Evolutionary conservation across 2,329 filamentous ascomycete species (phyloP), one percentile per base, ranked within the genome.

Genomic region (Epicoccum sorghinum): DNA sequence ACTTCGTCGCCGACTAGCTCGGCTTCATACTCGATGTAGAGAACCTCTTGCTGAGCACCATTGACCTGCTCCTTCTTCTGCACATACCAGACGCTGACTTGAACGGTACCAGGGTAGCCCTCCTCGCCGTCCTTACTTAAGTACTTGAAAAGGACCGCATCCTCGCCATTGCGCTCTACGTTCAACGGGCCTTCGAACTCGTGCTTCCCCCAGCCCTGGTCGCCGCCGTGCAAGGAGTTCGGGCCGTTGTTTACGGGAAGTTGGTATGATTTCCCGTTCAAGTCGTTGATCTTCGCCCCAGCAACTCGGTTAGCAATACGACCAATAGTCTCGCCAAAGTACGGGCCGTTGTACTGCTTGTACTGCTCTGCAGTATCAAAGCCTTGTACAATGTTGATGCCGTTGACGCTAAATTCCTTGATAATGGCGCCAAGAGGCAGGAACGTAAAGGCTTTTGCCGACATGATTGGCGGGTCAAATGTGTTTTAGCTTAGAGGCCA

Each of bases 241-340:
- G 83, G 81, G 0, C 86, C 88, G 71, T 97, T 86, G 77, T 96
- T 97, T 55, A 84, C 83, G 7, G 84, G 82, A 38, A 98, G 82
- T 13, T 81, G 67, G 75, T 96, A 95, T 3, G 82, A 79, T 67
- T 85, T 83, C 12, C 82, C 82, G 75, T 96, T 96, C 65, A 97
- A 77, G 46, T 81, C 81, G 61, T 87, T 78, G 71, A 97, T 86
- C 62, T 85, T 82, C 24, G 87, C 91, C 68, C 83, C 80, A 52
- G 85, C 84, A 71, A 96, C 86, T 52, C 93, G 88, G 79, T 98
- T 98, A 57, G 92, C 83, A 27, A 86, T 81, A 35, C 85, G 90
- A 50, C 95, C 95, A 72, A 98, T 96, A 39, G 91, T 98, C 74
- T 93, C 93, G 60, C 95, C 93, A 71, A 96, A 98, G 80, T 87